Conservation (phyloP, 2,329 filamentous ascomycete genomes). For the Aspergillus uvarum region DNA sequence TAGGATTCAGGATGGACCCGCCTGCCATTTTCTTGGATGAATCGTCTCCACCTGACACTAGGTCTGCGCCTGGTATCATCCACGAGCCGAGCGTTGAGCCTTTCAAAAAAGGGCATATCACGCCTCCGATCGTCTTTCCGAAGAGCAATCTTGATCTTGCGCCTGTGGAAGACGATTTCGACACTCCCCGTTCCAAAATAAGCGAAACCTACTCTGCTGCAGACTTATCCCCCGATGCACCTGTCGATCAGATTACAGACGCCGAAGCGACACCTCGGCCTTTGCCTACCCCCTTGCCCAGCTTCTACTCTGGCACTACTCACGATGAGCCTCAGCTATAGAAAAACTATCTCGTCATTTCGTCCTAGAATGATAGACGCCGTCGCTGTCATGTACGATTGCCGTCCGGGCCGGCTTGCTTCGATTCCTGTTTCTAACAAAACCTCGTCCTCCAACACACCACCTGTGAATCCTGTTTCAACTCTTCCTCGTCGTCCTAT, state of each 20-base stretch:
- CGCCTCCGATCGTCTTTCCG: slow-evolving; percentile 29
- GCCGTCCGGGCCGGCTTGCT: slow-evolving; percentile 1
- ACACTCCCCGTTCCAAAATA: slow-evolving; percentile 23
- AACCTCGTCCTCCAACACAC: slow-evolving; percentile 22
- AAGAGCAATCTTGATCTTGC: not conserved
- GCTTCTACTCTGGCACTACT: slow-evolving; percentile 27
- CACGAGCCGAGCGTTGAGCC: slow-evolving; percentile 10
- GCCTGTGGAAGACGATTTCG: slow-evolving; percentile 11
- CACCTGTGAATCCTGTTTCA: slow-evolving; percentile 21
- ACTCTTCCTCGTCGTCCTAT: slow-evolving; percentile 11
- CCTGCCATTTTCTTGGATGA: slow-evolving; percentile 9
- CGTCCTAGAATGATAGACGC: slow-evolving; percentile 2
- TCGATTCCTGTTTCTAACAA: slow-evolving; percentile 18
- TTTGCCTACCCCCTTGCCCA: slow-evolving; percentile 29
- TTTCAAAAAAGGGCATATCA: slow-evolving; percentile 29
- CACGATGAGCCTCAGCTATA: slow-evolving; percentile 28
- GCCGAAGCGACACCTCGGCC: slow-evolving; percentile 37
- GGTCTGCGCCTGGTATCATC: not conserved
- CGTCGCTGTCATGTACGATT: slow-evolving; percentile 12
- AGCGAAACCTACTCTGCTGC: slow-evolving; percentile 20
- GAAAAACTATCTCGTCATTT: slow-evolving; percentile 14
- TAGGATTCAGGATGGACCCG: slow-evolving; percentile 12
- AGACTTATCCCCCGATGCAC: slow-evolving; percentile 19
- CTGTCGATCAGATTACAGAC: slow-evolving; percentile 26
- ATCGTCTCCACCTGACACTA: slow-evolving; percentile 15